Conservation (phyloP, 768 basidiomycete genomes). For the Boletellus ananas region DNA sequence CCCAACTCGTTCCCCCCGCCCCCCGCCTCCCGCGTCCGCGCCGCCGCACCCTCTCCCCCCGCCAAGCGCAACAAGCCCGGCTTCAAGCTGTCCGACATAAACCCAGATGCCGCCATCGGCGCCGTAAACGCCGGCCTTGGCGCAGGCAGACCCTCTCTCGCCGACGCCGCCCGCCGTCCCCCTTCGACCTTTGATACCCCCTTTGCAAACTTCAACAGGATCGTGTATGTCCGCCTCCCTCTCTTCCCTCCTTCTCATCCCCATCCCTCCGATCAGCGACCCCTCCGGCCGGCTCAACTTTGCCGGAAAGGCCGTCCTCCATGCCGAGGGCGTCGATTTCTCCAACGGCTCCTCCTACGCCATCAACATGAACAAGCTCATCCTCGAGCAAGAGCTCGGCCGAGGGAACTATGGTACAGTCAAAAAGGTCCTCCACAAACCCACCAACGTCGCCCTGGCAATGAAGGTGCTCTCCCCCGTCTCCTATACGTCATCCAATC, state of each 20-base stretch:
- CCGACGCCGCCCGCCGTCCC: constrained; percentile 36
- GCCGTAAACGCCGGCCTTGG: constrained; percentile 68
- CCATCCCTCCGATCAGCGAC: constrained; percentile 51
- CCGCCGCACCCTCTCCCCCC: constrained; percentile 36
- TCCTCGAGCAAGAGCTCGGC: constrained; percentile 90
- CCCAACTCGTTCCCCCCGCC: constrained; percentile 35
- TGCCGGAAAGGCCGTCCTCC: constrained; percentile 86
- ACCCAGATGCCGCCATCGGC: constrained; percentile 46
- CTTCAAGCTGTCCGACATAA: constrained; percentile 64
- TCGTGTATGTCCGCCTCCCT: constrained; percentile 63
- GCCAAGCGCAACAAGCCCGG: constrained; percentile 47
- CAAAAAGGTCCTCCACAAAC: constrained; percentile 90
- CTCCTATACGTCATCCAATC: constrained; percentile 8
- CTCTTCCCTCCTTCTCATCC: constrained; percentile 6
- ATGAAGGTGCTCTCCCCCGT: constrained; percentile 74
- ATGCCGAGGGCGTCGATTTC: constrained; percentile 86
- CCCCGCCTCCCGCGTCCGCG: constrained; percentile 23
- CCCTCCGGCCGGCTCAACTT: constrained; percentile 96
- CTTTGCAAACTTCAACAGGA: constrained; percentile 90
- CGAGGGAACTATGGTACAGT: constrained; percentile 98
- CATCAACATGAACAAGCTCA: constrained; percentile 93
- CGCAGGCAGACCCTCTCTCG: constrained; percentile 55
- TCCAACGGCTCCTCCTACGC: constrained; percentile 84
- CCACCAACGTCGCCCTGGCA: constrained; percentile 95
- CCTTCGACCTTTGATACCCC: constrained; percentile 59